A percentile compares a stretch with the other conserved stretches of the same genome.
These are phyloP conservation scores for Aureobasidium sp. DNA, from an alignment of 2,329 filamentous ascomycete species.

Conservation along the genomic window DNA sequence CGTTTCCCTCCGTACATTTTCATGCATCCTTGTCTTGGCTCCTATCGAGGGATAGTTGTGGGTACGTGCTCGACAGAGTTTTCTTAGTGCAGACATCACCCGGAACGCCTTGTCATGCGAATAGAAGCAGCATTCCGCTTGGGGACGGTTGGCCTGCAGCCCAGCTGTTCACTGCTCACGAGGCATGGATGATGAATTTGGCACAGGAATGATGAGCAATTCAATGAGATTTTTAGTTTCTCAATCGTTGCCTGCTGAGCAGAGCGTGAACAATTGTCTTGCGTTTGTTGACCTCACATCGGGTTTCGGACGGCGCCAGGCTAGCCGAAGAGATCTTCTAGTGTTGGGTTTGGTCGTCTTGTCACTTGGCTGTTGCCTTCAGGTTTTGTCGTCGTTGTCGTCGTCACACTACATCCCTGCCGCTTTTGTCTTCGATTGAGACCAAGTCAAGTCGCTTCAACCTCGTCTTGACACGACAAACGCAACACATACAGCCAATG, in stretches of 20 bases:
- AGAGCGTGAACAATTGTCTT: conserved; percentile 12
- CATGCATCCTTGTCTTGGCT: conserved; percentile 14
- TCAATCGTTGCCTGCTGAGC: conserved; percentile 1
- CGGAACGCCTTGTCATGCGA: conserved; percentile 14
- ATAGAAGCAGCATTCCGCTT: conserved; percentile 16
- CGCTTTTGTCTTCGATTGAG: background rate
- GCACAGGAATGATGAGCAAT: conserved; percentile 15
- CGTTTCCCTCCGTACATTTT: conserved; percentile 6
- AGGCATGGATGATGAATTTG: conserved; percentile 9
- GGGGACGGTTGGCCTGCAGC: conserved; percentile 10
- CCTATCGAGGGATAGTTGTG: background rate
- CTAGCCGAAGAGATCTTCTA: conserved; percentile 9
- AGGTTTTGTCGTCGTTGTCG: background rate
- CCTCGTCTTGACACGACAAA: background rate
- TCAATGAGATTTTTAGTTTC: conserved; percentile 13
- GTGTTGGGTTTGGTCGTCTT: background rate
- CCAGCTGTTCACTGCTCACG: conserved; percentile 12
- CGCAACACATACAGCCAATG: conserved; percentile 4
- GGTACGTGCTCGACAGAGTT: conserved; percentile 15
- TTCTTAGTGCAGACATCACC: conserved; percentile 12
- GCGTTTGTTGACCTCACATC: conserved; percentile 12
- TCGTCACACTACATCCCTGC: background rate
- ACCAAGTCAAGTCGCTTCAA: background rate
- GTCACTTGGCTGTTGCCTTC: conserved; percentile 6
- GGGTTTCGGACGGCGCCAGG: conserved; percentile 1